phyloP scores from a whole-genome alignment of 371 early-diverging fungal species.

The Mortierella sp. region DNA sequence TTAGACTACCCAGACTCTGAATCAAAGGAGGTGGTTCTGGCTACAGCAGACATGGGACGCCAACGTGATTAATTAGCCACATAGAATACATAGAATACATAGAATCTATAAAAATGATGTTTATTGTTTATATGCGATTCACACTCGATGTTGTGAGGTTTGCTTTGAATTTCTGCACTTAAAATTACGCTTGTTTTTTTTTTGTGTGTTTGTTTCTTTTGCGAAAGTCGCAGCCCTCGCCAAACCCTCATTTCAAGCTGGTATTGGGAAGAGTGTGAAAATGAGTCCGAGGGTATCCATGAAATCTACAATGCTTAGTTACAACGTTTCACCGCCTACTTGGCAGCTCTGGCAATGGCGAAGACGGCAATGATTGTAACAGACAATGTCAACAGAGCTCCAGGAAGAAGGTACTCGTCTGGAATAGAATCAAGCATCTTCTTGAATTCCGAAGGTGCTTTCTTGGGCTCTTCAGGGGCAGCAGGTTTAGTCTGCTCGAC shows the following conservation, averaged over 20 bases:
- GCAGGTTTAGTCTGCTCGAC: slow-evolving; percentile 20
- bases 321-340: slow-evolving; percentile 16
- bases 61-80: neutral
- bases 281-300: slow-evolving; percentile 18
- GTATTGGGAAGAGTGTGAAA: neutral
- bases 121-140: too few species aligned
- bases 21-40: neutral
- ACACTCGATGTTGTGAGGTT: too few species aligned
- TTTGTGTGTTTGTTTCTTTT: too few species aligned
- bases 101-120: neutral
- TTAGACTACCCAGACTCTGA: neutral
- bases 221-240: neutral
- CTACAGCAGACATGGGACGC: neutral
- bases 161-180: too few species aligned
- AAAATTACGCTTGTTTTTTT: too few species aligned
- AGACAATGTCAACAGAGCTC: slow-evolving; percentile 71
- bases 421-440: slow-evolving; percentile 60
- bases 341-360: slow-evolving; percentile 60
- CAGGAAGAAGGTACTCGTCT: slow-evolving; percentile 70
- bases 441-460: slow-evolving; percentile 40
- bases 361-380: slow-evolving; percentile 72
- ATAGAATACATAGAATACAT: neutral
- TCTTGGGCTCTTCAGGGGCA: slow-evolving; percentile 34
- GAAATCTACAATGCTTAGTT: slow-evolving; percentile 9
- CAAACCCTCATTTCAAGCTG: neutral